Evolutionary conservation across 768 basidiomycete species (phyloP).

Genomic region (Boletus rufocinnamomeus): DNA sequence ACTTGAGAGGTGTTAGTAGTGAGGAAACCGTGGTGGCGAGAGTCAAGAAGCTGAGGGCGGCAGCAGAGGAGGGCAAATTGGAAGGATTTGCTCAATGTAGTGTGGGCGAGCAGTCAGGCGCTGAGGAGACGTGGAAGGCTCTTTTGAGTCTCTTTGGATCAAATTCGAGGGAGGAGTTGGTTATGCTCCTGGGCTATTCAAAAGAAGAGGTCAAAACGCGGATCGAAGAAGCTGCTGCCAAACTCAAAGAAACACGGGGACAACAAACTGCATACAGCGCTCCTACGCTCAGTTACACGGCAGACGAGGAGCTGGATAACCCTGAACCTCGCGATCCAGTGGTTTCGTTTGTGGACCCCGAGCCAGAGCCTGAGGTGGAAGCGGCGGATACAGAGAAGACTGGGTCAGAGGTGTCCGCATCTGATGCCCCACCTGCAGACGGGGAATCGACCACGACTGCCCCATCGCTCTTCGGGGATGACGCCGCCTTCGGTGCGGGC

Average conservation of each 20-base stretch:
- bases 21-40: conserved; percentile 75
- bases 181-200: conserved; percentile 89
- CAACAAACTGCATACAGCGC: conserved; percentile 27
- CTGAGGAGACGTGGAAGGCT: conserved; percentile 78
- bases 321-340: conserved; percentile 68
- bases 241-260: conserved; percentile 52
- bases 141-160: conserved; percentile 86
- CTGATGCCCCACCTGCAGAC: conserved; percentile 65
- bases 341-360: conserved; percentile 81
- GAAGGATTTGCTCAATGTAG: conserved; percentile 70
- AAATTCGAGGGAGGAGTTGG: conserved; percentile 86
- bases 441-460: conserved; percentile 84
- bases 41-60: conserved; percentile 63
- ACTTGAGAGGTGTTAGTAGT: conserved; percentile 75
- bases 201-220: conserved; percentile 79
- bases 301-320: conserved; percentile 44
- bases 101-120: conserved; percentile 30
- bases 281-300: conserved; percentile 33
- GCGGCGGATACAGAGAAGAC: conserved; percentile 37
- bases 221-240: conserved; percentile 81
- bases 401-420: conserved; percentile 72
- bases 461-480: conserved; percentile 87
- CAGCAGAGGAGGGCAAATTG: conserved; percentile 59
- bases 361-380: conserved; percentile 34
- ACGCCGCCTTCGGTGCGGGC: conserved; percentile 52